A percentile compares a stretch with the other conserved stretches of the same genome.
phyloP scores from a whole-genome alignment of 176 grass and related monocot species.

The Avena eriantha region DNA sequence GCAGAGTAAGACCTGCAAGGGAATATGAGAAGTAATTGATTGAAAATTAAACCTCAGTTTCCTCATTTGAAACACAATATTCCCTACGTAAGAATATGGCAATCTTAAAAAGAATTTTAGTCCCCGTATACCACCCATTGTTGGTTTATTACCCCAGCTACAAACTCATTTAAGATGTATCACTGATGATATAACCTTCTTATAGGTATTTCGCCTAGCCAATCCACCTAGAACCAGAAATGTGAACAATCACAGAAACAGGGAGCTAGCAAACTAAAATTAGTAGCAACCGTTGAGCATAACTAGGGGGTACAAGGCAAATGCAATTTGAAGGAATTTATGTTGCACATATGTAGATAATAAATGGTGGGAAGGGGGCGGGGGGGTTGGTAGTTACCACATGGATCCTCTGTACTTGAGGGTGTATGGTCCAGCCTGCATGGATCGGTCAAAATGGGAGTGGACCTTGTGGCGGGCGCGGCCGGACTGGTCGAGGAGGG shows the following conservation, averaged over 20 bases:
- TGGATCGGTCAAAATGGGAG: conserved; percentile 73
- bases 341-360: background rate
- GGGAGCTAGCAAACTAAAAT: background rate
- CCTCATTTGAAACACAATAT: background rate
- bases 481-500: conserved; percentile 80
- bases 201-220: background rate
- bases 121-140: background rate
- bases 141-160: background rate
- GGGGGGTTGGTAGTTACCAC: conserved; percentile 52
- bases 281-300: background rate
- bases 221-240: conserved; percentile 8
- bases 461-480: conserved; percentile 78
- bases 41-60: background rate
- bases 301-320: background rate
- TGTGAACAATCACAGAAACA: background rate
- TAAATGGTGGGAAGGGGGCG: background rate
- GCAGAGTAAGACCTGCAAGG: background rate
- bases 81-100: background rate
- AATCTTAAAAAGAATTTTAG: background rate
- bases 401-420: conserved; percentile 90
- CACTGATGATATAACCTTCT: background rate
- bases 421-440: conserved; percentile 70
- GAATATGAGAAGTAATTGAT: background rate
- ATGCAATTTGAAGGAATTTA: background rate
- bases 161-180: background rate